A percentile compares a stretch with the other conserved stretches of the same genome.
These are phyloP conservation scores for Hamigera avellanea DNA, from an alignment of 495 filamentous ascomycete genomes.

Conservation along the genomic window DNA sequence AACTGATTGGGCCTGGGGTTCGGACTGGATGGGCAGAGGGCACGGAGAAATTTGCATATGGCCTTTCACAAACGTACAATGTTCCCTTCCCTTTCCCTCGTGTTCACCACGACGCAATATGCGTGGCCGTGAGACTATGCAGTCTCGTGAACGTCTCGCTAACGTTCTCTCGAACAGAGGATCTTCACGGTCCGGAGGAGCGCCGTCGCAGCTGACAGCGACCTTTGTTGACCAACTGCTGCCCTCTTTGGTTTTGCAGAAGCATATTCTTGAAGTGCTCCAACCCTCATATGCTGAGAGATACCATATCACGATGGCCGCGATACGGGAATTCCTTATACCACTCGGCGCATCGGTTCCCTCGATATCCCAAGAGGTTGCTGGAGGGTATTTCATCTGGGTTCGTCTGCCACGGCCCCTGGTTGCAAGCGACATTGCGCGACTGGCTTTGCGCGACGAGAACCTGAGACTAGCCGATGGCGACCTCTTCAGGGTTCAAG, in stretches of 20 bases:
- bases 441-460: conserved; percentile 40
- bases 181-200: conserved; percentile 59
- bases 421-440: conserved; percentile 41
- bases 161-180: conserved; percentile 34
- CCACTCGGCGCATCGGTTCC: conserved; percentile 46
- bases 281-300: conserved; percentile 44
- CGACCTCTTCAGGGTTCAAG: conserved; percentile 52
- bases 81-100: background rate
- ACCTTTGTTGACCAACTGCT: conserved; percentile 53
- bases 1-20: conserved; percentile 68
- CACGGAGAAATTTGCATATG: conserved; percentile 52
- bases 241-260: conserved; percentile 33
- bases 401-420: conserved; percentile 44
- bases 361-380: conserved; percentile 15
- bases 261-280: conserved; percentile 36
- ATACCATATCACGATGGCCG: conserved; percentile 38
- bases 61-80: conserved; percentile 52
- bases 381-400: conserved; percentile 80
- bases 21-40: conserved; percentile 78
- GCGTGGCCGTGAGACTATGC: background rate
- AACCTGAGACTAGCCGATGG: conserved; percentile 54
- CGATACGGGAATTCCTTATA: conserved; percentile 43
- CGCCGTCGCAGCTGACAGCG: conserved; percentile 59
- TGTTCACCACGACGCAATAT: background rate
- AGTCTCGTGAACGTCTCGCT: background rate